Conservation (phyloP, 306 rosid genomes). For the Lathyrus aphaca region DNA sequence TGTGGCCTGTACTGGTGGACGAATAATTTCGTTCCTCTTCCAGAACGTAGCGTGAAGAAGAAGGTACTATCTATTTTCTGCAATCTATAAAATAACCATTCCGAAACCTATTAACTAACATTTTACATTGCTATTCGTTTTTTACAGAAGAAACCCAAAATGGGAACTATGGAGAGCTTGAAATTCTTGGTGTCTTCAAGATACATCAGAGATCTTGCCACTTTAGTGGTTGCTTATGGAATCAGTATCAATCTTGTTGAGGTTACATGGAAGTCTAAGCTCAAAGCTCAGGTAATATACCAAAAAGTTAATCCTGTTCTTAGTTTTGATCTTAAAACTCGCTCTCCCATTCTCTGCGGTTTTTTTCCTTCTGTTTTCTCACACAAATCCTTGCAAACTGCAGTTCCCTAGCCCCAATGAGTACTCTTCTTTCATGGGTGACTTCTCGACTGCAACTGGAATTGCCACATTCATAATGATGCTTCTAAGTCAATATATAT, state of each 20-base stretch:
- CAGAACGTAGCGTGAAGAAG: slow-evolving; percentile 89
- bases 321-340: slow-evolving; percentile 16
- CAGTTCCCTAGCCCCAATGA: slow-evolving; percentile 98
- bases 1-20: slow-evolving; percentile 94
- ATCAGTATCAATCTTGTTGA: slow-evolving; percentile 93
- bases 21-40: slow-evolving; percentile 75
- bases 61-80: slow-evolving; percentile 50
- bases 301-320: slow-evolving; percentile 25
- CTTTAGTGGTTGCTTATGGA: slow-evolving; percentile 96
- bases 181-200: slow-evolving; percentile 93
- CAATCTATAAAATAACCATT: background rate
- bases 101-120: slow-evolving; percentile 20
- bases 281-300: slow-evolving; percentile 84
- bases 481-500: slow-evolving; percentile 86
- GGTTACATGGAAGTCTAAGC: slow-evolving; percentile 99
- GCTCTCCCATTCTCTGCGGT: background rate
- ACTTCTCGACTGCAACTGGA: slow-evolving; percentile 95
- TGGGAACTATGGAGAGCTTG: slow-evolving; percentile 99
- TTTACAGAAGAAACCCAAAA: slow-evolving; percentile 83
- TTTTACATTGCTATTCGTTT: slow-evolving; percentile 24
- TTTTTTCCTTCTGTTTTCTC: background rate
- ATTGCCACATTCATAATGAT: slow-evolving; percentile 92
- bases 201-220: slow-evolving; percentile 93
- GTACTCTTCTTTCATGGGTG: slow-evolving; percentile 95
- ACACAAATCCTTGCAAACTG: slow-evolving; percentile 24